Conservation (phyloP, 306 rosid species). For the Quercus alba region DNA sequence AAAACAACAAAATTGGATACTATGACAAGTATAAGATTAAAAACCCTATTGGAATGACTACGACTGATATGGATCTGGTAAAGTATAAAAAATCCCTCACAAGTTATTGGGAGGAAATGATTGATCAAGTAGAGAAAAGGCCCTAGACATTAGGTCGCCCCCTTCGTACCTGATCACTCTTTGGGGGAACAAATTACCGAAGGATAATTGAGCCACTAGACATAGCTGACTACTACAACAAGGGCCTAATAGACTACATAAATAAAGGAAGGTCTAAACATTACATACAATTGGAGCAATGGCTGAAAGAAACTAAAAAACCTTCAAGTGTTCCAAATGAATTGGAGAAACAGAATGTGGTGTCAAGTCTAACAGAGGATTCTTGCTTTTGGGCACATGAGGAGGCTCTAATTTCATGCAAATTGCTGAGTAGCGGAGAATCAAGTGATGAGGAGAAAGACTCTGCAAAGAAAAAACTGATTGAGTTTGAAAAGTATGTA, state of each 20-base stretch:
- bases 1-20: slow-evolving; percentile 30
- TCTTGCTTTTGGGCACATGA: slow-evolving; percentile 77
- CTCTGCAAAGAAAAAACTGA: slow-evolving; percentile 5
- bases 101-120: slow-evolving; percentile 46
- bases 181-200: slow-evolving; percentile 43
- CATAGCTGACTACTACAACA: slow-evolving; percentile 30
- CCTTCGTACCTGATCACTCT: slow-evolving; percentile 37
- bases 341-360: slow-evolving; percentile 14
- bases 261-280: too few relatives aligned
- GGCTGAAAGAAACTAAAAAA: too few relatives aligned
- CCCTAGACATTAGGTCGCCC: slow-evolving; percentile 39
- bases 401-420: slow-evolving; percentile 43
- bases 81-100: slow-evolving; percentile 22
- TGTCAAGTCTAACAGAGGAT: slow-evolving; percentile 42
- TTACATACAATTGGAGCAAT: too few relatives aligned
- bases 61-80: slow-evolving; percentile 5
- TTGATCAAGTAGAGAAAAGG: slow-evolving; percentile 36
- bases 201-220: slow-evolving; percentile 67
- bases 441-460: slow-evolving; percentile 5
- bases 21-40: slow-evolving; percentile 51
- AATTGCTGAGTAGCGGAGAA: neutral
- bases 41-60: too few relatives aligned
- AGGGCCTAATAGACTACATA: too few relatives aligned
- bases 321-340: neutral
- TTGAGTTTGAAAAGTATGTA: slow-evolving; percentile 44